Evolutionary conservation across 345 rosid genomes (phyloP).

Genomic region (Ricinus communis): DNA sequence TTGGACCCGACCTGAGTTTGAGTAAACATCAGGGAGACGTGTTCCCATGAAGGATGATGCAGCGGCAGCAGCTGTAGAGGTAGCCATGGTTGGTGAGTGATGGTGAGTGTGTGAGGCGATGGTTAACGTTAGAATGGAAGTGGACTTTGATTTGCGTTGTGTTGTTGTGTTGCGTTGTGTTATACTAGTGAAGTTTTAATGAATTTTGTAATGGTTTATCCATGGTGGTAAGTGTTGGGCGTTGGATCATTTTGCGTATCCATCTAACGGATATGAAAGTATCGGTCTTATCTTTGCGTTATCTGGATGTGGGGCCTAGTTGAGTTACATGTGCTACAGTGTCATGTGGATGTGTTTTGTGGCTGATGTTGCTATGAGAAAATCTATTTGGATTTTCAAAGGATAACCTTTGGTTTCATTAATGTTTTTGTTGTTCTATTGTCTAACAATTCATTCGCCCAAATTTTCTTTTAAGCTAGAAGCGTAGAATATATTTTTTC

Average conservation of each 20-base stretch:
- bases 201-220: conserved; percentile 27
- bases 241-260: conserved; percentile 64
- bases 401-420: conserved; percentile 3
- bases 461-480: no score
- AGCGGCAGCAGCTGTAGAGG: conserved; percentile 53
- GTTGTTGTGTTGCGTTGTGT: neutral
- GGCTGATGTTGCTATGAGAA: conserved; percentile 22
- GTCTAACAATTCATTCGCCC: no score
- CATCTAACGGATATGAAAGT: conserved; percentile 53
- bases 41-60: conserved; percentile 63
- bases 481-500: no score
- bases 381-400: conserved; percentile 2
- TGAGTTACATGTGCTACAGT: neutral
- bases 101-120: neutral
- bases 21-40: conserved; percentile 41
- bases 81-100: conserved; percentile 46
- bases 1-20: conserved; percentile 43
- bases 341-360: neutral
- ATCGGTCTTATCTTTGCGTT: conserved; percentile 57
- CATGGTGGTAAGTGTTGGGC: conserved; percentile 16
- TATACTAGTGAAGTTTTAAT: conserved; percentile 24
- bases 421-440: neutral
- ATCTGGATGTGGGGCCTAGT: conserved; percentile 49
- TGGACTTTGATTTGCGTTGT: neutral
- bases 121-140: neutral